A percentile compares a stretch with the other conserved stretches of the same genome.
These are phyloP conservation scores for Immersiella caudata DNA, from an alignment of 495 filamentous ascomycete species.

Conservation along the genomic window DNA sequence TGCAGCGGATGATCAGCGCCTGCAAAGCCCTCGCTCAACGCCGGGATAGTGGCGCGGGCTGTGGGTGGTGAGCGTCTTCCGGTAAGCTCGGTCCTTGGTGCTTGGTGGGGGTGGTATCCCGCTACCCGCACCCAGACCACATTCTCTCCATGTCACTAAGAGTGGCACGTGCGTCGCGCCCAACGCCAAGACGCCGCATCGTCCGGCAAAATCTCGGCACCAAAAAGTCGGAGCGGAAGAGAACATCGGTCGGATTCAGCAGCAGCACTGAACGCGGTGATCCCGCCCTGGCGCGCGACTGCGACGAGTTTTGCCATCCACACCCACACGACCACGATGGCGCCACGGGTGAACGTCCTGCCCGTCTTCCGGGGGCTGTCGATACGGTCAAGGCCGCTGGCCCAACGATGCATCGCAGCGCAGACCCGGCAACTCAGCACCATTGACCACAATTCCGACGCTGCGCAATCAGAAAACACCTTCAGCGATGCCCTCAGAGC, in stretches of 20 bases:
- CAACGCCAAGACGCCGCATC: background rate
- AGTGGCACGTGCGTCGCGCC: background rate
- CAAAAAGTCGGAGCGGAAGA: background rate
- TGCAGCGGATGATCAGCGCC: background rate
- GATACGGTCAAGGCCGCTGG: constrained; percentile 44
- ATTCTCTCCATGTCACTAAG: background rate
- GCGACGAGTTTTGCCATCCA: background rate
- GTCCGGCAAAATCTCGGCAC: constrained; percentile 5
- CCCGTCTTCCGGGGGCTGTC: constrained; percentile 49
- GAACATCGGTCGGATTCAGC: constrained; percentile 8
- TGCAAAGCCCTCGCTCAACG: background rate
- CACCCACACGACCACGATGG: constrained; percentile 41
- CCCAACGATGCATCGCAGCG: constrained; percentile 62
- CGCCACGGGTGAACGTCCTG: constrained; percentile 53
- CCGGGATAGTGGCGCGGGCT: background rate
- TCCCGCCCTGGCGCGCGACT: constrained; percentile 2
- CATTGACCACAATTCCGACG: constrained; percentile 15
- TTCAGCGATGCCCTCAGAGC: background rate
- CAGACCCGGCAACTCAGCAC: constrained; percentile 51
- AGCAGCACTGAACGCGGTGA: background rate
- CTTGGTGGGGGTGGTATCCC: background rate
- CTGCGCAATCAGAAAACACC: constrained; percentile 13
- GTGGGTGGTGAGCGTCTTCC: background rate
- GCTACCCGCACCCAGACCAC: background rate
- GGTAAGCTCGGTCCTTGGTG: background rate